These are phyloP conservation scores for Panicum virgatum DNA, from an alignment of 202 grass and related monocot genomes.

Conservation along the genomic window DNA sequence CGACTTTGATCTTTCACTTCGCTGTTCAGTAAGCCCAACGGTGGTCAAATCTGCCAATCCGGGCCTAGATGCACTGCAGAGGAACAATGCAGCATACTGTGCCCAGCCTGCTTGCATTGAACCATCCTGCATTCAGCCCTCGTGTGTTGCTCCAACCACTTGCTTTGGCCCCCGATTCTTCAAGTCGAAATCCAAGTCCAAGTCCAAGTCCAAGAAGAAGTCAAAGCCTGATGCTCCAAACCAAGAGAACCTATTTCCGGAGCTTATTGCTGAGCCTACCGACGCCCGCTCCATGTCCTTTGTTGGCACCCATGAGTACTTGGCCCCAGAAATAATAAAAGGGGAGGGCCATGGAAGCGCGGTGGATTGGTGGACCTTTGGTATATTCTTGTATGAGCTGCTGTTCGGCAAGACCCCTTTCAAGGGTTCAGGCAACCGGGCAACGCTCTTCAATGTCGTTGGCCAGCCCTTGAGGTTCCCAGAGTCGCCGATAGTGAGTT, in stretches of 20 bases:
- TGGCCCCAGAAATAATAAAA: conserved; percentile 86
- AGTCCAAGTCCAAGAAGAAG: conserved; percentile 64
- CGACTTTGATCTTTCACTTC: conserved; percentile 81
- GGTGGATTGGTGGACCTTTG: conserved; percentile 88
- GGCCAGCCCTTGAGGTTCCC: conserved; percentile 75
- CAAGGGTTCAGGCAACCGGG: conserved; percentile 77
- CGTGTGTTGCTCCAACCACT: conserved; percentile 74
- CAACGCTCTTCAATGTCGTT: conserved; percentile 77
- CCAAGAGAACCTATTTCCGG: conserved; percentile 67
- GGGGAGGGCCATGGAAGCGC: conserved; percentile 78
- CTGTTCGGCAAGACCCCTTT: conserved; percentile 82
- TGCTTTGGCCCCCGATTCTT: conserved; percentile 81
- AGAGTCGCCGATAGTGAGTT: conserved; percentile 63
- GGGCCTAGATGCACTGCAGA: conserved; percentile 54
- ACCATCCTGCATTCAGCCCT: conserved; percentile 79
- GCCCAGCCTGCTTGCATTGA: conserved; percentile 75
- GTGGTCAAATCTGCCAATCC: conserved; percentile 71
- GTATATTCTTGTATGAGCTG: conserved; percentile 80
- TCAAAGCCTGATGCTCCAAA: conserved; percentile 48
- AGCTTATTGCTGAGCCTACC: conserved; percentile 82
- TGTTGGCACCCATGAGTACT: conserved; percentile 80
- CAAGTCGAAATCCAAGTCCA: conserved; percentile 58
- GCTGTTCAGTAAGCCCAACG: conserved; percentile 63
- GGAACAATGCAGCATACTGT: conserved; percentile 71
- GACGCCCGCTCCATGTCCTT: conserved; percentile 87